Conservation (phyloP, 345 rosid genomes). For the Rhodomyrtus tomentosa region DNA sequence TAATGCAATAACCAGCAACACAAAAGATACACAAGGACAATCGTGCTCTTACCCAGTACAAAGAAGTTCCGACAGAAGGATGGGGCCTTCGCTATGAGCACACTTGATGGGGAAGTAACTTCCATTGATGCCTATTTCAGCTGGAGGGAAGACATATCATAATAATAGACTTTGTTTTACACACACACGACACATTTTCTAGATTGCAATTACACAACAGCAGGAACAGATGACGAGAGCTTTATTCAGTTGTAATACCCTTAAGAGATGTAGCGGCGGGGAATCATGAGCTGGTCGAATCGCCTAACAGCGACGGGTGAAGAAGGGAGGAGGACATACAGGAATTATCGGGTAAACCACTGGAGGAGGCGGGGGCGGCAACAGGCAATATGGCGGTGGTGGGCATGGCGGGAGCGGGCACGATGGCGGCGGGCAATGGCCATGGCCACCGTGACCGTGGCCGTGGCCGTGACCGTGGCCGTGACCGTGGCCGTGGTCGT, state of each 20-base stretch:
- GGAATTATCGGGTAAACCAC: neutral
- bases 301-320: neutral
- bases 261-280: neutral
- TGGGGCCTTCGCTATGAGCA: neutral
- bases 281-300: neutral
- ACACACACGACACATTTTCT: neutral
- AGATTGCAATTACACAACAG: neutral
- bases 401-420: neutral
- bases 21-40: neutral
- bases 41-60: neutral
- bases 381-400: neutral
- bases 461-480: neutral
- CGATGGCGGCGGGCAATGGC: neutral
- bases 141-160: neutral
- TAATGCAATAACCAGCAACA: neutral
- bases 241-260: neutral
- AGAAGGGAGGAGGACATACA: neutral
- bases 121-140: too few species aligned
- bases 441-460: too few species aligned
- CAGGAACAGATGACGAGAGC: neutral
- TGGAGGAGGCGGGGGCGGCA: neutral
- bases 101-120: too few species aligned
- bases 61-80: neutral
- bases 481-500: rapidly evolving
- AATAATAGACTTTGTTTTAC: neutral